Evolutionary conservation across 208 protist genomes (phyloP).

Genomic region (Angomonas desouzai): DNA sequence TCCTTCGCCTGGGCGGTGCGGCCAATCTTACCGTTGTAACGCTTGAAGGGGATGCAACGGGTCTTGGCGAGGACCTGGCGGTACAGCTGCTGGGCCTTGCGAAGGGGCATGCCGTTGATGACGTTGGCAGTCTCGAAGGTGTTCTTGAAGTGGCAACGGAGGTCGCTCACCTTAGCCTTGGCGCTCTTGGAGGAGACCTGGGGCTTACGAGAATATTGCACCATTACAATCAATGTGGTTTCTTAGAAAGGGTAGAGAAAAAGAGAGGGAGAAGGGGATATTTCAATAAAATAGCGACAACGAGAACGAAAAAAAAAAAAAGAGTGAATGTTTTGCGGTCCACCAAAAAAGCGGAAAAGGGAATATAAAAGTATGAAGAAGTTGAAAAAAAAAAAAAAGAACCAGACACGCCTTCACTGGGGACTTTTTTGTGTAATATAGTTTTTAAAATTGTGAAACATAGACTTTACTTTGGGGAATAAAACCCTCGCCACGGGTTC

Average conservation of each 20-base stretch:
- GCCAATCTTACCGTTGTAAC: slow-evolving; percentile 91
- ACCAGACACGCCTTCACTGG: not conserved
- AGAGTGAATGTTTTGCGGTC: not conserved
- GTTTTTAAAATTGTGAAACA: slow-evolving; percentile 21
- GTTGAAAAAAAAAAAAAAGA: not conserved
- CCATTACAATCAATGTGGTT: slow-evolving; percentile 45
- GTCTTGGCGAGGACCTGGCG: slow-evolving; percentile 93
- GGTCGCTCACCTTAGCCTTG: slow-evolving; percentile 86
- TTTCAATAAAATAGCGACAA: not conserved
- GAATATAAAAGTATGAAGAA: not conserved
- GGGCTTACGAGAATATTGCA: slow-evolving; percentile 90
- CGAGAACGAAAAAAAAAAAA: slow-evolving; percentile 8
- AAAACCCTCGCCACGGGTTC: slow-evolving; percentile 53
- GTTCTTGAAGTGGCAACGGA: slow-evolving; percentile 95
- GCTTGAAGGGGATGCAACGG: slow-evolving; percentile 93
- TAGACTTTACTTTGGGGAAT: slow-evolving; percentile 24
- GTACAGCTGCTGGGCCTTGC: slow-evolving; percentile 92
- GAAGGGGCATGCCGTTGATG: slow-evolving; percentile 90
- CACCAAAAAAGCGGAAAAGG: not conserved
- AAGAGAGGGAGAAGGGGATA: slow-evolving; percentile 8
- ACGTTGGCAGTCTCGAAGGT: slow-evolving; percentile 93
- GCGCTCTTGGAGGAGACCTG: slow-evolving; percentile 85
- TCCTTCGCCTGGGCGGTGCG: slow-evolving; percentile 92
- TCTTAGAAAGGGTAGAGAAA: slow-evolving; percentile 23
- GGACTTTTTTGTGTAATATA: not conserved